Percentiles rank a stretch among this genome's conserved stretches.
Evolutionary conservation across 352 stramenopile species (phyloP).

Genomic region (Globisporangium okanoganense): DNA sequence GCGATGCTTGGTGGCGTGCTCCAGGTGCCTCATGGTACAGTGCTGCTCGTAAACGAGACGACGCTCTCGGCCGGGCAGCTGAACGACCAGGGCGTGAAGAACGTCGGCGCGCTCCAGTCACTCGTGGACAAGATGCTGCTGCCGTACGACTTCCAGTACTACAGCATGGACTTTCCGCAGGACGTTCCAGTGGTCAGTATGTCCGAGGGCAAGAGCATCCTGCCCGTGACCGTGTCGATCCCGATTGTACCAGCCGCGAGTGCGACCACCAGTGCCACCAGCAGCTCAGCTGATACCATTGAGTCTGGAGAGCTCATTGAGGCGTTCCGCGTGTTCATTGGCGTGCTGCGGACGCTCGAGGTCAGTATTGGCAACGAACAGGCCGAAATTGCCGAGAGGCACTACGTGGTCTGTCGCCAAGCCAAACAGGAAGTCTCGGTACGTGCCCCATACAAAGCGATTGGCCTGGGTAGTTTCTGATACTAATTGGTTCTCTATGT

Average conservation of each 20-base stretch:
- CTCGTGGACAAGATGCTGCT: conserved; percentile 75
- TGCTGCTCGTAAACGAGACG: conserved; percentile 68
- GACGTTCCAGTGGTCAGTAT: conserved; percentile 64
- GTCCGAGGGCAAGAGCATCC: conserved; percentile 70
- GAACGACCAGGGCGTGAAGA: conserved; percentile 70
- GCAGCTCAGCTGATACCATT: background rate
- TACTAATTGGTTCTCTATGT: no score
- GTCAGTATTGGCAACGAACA: conserved; percentile 69
- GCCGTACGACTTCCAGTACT: conserved; percentile 83
- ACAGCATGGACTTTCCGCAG: conserved; percentile 81
- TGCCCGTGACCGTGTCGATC: conserved; percentile 57
- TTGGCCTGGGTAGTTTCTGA: background rate
- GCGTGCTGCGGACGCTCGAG: conserved; percentile 45
- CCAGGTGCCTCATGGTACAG: conserved; percentile 65
- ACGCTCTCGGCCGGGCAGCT: conserved; percentile 56
- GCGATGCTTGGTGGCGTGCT: conserved; percentile 43
- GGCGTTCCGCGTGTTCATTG: conserved; percentile 65
- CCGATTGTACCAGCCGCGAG: conserved; percentile 15
- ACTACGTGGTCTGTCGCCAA: conserved; percentile 74
- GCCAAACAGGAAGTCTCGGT: conserved; percentile 68
- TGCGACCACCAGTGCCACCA: background rate
- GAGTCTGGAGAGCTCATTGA: conserved; percentile 30
- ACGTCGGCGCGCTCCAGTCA: conserved; percentile 63
- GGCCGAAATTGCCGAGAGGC: conserved; percentile 71
- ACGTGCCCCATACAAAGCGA: conserved; percentile 12